Evolutionary conservation across 2,329 filamentous ascomycete species (phyloP).

Genomic region (Calonectria naviculata): DNA sequence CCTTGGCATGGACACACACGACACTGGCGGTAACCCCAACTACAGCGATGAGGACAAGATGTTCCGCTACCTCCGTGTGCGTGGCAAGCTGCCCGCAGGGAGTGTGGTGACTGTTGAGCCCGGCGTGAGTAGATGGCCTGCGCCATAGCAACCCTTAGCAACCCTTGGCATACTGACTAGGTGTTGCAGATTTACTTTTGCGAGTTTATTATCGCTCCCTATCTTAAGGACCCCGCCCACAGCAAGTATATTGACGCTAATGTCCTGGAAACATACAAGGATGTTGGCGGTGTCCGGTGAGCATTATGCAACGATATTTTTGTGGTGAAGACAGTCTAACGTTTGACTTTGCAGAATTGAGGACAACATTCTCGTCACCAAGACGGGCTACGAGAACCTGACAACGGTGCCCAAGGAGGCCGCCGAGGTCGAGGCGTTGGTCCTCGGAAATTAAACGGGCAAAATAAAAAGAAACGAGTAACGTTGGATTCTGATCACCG

Average conservation of each 20-base stretch:
- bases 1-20: constrained; percentile 92
- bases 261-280: constrained; percentile 84
- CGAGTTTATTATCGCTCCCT: constrained; percentile 86
- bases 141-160: background rate
- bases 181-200: constrained; percentile 84
- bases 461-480: background rate
- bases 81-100: constrained; percentile 79
- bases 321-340: constrained; percentile 33
- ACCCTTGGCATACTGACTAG: too few species aligned
- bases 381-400: constrained; percentile 76
- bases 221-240: constrained; percentile 77
- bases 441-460: constrained; percentile 30
- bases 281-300: constrained; percentile 79
- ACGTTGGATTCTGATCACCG: background rate
- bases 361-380: constrained; percentile 80
- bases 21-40: constrained; percentile 82
- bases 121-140: constrained; percentile 66
- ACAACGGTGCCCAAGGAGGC: constrained; percentile 78
- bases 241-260: constrained; percentile 80
- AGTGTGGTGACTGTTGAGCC: constrained; percentile 96
- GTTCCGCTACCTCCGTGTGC: constrained; percentile 87
- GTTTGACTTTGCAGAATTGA: constrained; percentile 58
- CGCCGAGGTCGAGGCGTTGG: constrained; percentile 65
- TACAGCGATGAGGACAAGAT: constrained; percentile 83
- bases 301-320: constrained; percentile 37